Conservation (phyloP, 169 alveolate genomes). For the Gregarina niphandrodes region DNA sequence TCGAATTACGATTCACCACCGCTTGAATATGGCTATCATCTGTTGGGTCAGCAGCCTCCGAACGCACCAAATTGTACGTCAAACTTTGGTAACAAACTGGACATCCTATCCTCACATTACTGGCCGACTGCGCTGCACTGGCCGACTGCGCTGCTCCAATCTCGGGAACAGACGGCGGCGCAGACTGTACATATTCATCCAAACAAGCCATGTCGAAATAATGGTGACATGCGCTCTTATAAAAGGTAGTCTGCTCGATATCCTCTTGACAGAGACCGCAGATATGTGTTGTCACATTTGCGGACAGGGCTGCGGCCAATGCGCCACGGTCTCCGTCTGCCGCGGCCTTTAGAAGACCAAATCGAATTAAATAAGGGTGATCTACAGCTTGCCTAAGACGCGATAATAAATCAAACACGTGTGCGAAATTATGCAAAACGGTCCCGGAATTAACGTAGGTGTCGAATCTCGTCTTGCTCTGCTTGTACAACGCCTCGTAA, state of each 20-base stretch:
- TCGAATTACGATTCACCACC: constrained; percentile 6
- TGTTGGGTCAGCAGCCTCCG: background rate
- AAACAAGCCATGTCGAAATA: constrained; percentile 47
- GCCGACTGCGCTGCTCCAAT: constrained; percentile 1
- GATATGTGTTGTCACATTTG: constrained; percentile 20
- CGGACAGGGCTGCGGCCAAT: constrained; percentile 20
- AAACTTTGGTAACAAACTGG: constrained; percentile 35
- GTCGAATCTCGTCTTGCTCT: constrained; percentile 33
- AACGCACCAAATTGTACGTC: constrained; percentile 19
- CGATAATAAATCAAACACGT: constrained; percentile 53
- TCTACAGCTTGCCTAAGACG: constrained; percentile 66
- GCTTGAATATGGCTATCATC: background rate
- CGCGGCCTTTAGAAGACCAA: constrained; percentile 44
- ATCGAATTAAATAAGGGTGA: constrained; percentile 57
- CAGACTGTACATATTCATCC: constrained; percentile 37
- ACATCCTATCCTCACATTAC: constrained; percentile 28
- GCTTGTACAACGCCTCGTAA: constrained; percentile 49
- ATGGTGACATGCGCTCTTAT: constrained; percentile 39
- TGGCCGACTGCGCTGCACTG: background rate
- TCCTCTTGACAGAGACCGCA: constrained; percentile 41
- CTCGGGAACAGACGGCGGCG: constrained; percentile 24
- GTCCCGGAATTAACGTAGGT: constrained; percentile 48
- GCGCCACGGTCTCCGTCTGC: constrained; percentile 15
- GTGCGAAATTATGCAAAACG: constrained; percentile 59
- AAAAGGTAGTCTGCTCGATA: constrained; percentile 1